Evolutionary conservation across 1,139 yeast species (phyloP), one percentile per base, ranked within the genome.

Genomic region (Meyerozyma smithsonii): DNA sequence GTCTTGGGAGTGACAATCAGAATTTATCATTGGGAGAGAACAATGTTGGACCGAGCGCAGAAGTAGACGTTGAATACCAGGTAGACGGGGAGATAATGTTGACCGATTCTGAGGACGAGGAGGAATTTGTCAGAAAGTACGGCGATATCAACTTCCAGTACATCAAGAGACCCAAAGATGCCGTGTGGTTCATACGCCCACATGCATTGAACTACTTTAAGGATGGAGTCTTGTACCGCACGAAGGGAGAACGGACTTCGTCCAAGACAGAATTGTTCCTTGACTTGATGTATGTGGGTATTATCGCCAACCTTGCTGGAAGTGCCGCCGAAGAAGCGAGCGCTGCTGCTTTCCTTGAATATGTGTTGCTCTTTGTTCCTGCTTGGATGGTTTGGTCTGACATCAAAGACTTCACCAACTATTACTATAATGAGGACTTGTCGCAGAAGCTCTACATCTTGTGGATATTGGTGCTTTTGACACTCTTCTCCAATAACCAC

Each of bases 301-400:
- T 81, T 39, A 77, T 79, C 25, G 78, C 84, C 25, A 77, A 77
- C 44, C 60, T 80, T 41, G 85, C 86, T 0, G 69, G 77, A 2
- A 60, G 59, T 35, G 84, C 83, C 0, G 66, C 76, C 11, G 77
- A 72, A 42, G 55, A 69, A 17, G 80, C 81, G 15, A 57, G 69
- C 28, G 80, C 81, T 28, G 55, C 54, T 3, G 62, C 79, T 0
- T 56, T 79, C 19, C 57, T 76, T 36, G 68, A 70, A 47, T 80
- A 78, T 48, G 47, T 77, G 10, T 51, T 81, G 34, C 56, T 78
- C 4, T 80, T 80, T 45, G 45, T 75, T 15, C 85, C 84, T 0
- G 72, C 79, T 11, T 81, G 81, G 77, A 73, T 72, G 19, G 75
- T 81, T 19, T 81, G 87, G 86, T 62, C 74, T 24, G 86, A 80